Evolutionary conservation across 345 rosid genomes (phyloP).

Genomic region (Dimocarpus longan): DNA sequence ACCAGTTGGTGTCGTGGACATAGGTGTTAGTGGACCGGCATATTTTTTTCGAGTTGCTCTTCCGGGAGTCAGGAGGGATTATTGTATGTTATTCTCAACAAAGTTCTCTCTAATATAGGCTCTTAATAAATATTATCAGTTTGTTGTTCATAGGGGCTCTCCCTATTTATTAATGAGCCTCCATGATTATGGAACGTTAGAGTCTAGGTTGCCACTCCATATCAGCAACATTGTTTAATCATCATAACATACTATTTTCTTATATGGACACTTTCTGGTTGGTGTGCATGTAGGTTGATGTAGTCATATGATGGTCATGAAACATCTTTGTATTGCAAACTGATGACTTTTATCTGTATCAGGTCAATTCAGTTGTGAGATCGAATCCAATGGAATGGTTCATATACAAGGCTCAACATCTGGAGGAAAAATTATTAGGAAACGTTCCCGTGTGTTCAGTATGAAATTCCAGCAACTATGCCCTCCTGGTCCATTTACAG

Average conservation of each 20-base stretch:
- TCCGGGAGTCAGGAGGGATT: constrained; percentile 58
- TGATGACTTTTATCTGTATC: constrained; percentile 12
- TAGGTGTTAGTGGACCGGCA: constrained; percentile 55
- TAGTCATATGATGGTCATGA: background rate
- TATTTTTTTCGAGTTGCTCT: constrained; percentile 59
- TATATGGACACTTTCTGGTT: background rate
- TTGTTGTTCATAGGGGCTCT: background rate
- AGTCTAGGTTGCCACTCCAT: background rate
- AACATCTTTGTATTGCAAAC: background rate
- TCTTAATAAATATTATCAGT: background rate
- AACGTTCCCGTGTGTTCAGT: constrained; percentile 43
- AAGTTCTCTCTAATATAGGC: background rate
- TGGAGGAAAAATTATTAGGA: constrained; percentile 40
- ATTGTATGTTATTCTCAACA: constrained; percentile 30
- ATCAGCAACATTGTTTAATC: background rate
- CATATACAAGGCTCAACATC: constrained; percentile 45
- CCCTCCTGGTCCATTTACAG: constrained; percentile 55
- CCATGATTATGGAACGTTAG: background rate
- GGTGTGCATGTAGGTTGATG: background rate
- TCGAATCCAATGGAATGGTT: constrained; percentile 58
- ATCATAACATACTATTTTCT: background rate
- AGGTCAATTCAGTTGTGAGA: constrained; percentile 68
- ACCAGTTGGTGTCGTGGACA: constrained; percentile 57
- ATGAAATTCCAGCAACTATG: constrained; percentile 46
- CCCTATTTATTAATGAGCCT: background rate